phyloP scores from a whole-genome alignment of 129 eudicot genomes.

The Scalesia atractyloides region DNA sequence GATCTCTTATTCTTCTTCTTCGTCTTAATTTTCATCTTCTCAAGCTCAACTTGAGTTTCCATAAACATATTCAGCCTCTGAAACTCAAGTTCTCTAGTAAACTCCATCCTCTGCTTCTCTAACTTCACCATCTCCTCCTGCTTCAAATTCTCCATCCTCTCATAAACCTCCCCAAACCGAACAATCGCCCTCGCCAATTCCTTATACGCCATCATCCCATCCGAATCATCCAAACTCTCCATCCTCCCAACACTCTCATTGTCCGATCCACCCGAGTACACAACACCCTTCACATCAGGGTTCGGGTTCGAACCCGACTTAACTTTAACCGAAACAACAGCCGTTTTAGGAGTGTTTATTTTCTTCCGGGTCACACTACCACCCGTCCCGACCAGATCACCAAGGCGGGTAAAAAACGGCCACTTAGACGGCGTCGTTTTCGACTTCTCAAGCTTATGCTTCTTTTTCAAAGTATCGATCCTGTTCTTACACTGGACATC shows the following conservation, averaged over 20 bases:
- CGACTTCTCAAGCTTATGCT: slow-evolving; percentile 57
- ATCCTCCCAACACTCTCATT: slow-evolving; percentile 41
- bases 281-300: slow-evolving; percentile 23
- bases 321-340: slow-evolving; percentile 22
- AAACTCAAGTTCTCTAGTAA: slow-evolving; percentile 54
- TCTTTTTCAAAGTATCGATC: slow-evolving; percentile 60
- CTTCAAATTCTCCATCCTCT: slow-evolving; percentile 49
- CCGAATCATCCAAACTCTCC: slow-evolving; percentile 31
- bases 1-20: slow-evolving; percentile 32
- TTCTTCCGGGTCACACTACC: slow-evolving; percentile 20
- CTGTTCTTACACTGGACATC: slow-evolving; percentile 68
- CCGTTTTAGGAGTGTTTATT: slow-evolving; percentile 14
- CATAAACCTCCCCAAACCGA: slow-evolving; percentile 54
- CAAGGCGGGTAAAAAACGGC: slow-evolving; percentile 44
- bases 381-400: slow-evolving; percentile 39
- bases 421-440: slow-evolving; percentile 41
- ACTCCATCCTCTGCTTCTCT: slow-evolving; percentile 65
- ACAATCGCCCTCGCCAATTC: slow-evolving; percentile 48
- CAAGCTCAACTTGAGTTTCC: slow-evolving; percentile 52
- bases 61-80: slow-evolving; percentile 60
- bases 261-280: slow-evolving; percentile 35
- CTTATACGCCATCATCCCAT: slow-evolving; percentile 40
- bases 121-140: slow-evolving; percentile 61
- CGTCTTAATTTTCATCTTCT: slow-evolving; percentile 45
- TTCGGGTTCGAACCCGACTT: slow-evolving; percentile 34